phyloP scores from a whole-genome alignment of 148 eudicot genomes.

The Amaranthus hypochondriacus region DNA sequence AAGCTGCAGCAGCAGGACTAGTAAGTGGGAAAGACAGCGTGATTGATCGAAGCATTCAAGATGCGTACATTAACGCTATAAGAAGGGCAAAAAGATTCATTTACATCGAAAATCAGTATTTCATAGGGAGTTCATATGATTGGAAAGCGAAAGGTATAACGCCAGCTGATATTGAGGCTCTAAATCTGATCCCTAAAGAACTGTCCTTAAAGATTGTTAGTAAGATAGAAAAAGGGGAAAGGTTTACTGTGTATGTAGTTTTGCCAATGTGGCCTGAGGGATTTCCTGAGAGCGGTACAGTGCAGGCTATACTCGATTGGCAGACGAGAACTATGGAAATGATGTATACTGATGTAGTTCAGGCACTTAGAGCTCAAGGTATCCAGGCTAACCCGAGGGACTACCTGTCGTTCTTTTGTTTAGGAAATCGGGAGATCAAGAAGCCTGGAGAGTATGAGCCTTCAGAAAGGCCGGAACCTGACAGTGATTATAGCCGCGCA shows the following conservation, averaged over 20 bases:
- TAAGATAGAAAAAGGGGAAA: slow-evolving; percentile 47
- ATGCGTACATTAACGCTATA: slow-evolving; percentile 48
- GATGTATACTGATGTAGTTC: slow-evolving; percentile 49
- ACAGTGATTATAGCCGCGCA: slow-evolving; percentile 34
- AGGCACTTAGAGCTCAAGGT: slow-evolving; percentile 40
- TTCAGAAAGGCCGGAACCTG: slow-evolving; percentile 31
- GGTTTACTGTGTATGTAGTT: slow-evolving; percentile 41
- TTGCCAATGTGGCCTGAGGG: slow-evolving; percentile 66
- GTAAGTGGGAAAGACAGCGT: slow-evolving; percentile 44
- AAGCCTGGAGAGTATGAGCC: slow-evolving; percentile 40
- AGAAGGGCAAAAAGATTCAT: slow-evolving; percentile 47
- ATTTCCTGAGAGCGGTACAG: slow-evolving; percentile 37
- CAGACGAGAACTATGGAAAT: slow-evolving; percentile 55
- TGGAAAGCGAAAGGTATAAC: slow-evolving; percentile 36
- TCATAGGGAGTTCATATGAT: slow-evolving; percentile 43
- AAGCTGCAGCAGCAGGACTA: slow-evolving; percentile 39
- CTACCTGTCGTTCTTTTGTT: slow-evolving; percentile 45
- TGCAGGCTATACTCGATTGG: slow-evolving; percentile 53
- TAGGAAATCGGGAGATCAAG: slow-evolving; percentile 44
- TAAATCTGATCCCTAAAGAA: slow-evolving; percentile 46
- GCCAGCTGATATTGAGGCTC: slow-evolving; percentile 31
- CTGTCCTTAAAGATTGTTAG: slow-evolving; percentile 43
- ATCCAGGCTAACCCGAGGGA: slow-evolving; percentile 36
- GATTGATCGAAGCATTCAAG: slow-evolving; percentile 49
- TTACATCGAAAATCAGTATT: slow-evolving; percentile 49